Percentiles rank a stretch among this genome's conserved stretches.
Conservation (phyloP, 176 grass and related monocot species). For the Triticum monococcum region DNA sequence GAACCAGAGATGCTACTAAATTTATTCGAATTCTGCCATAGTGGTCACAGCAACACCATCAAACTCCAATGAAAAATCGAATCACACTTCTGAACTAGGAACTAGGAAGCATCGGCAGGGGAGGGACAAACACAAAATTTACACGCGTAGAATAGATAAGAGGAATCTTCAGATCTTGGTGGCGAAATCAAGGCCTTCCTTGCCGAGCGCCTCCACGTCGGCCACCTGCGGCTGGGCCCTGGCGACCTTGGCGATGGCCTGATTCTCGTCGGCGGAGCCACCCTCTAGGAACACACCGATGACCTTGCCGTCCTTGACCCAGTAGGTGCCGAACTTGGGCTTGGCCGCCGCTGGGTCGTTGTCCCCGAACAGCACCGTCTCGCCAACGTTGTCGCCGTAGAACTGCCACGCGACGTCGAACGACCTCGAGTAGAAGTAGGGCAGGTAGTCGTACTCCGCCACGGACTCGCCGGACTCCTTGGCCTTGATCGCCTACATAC, state of each 20-base stretch:
- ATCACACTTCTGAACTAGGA: neutral
- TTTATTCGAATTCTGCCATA: neutral
- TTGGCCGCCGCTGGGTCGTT: slow-evolving; percentile 62
- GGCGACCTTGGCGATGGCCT: slow-evolving; percentile 77
- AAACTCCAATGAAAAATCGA: neutral
- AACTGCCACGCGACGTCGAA: slow-evolving; percentile 94
- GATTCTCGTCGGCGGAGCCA: slow-evolving; percentile 76
- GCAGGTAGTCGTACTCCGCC: slow-evolving; percentile 82
- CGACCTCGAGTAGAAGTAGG: slow-evolving; percentile 89
- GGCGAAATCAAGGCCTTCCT: slow-evolving; percentile 69
- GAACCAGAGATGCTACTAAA: no score
- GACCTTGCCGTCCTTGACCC: slow-evolving; percentile 90
- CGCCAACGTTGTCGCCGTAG: slow-evolving; percentile 91
- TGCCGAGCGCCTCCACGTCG: slow-evolving; percentile 47
- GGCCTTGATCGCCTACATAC: slow-evolving; percentile 76
- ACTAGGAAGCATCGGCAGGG: neutral
- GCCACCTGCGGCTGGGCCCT: slow-evolving; percentile 59
- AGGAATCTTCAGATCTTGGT: slow-evolving; percentile 47
- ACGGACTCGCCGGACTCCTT: slow-evolving; percentile 72
- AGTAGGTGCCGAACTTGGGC: slow-evolving; percentile 92
- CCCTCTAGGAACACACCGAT: slow-evolving; percentile 86
- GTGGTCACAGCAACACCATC: neutral
- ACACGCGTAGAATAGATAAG: neutral
- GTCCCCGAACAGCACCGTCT: slow-evolving; percentile 80
- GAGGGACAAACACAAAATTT: neutral